These are phyloP conservation scores for Brassica rapa DNA, from an alignment of 345 rosid species.

Conservation along the genomic window DNA sequence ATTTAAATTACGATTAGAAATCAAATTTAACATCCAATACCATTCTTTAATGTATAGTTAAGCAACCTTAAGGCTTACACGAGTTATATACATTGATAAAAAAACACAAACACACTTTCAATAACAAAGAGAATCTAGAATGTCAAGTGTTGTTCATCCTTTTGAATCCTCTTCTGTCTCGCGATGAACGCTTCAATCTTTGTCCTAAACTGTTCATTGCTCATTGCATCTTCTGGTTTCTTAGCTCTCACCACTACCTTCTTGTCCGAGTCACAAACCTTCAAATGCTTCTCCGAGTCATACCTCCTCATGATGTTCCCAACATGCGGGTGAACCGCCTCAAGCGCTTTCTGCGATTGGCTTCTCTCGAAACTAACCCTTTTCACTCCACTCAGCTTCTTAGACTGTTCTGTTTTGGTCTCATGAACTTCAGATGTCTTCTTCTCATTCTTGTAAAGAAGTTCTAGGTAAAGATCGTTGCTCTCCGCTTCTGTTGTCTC, in stretches of 20 bases:
- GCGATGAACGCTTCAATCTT: constrained; percentile 78
- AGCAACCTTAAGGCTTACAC: background rate
- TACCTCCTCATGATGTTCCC: constrained; percentile 46
- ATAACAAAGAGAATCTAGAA: constrained; percentile 27
- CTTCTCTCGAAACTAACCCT: constrained; percentile 49
- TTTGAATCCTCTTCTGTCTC: constrained; percentile 68
- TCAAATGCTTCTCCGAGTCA: constrained; percentile 47
- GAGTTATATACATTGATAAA: constrained; percentile 9
- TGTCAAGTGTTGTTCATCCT: constrained; percentile 56
- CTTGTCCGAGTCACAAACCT: constrained; percentile 34
- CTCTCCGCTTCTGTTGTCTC: constrained; percentile 40
- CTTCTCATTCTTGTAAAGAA: constrained; percentile 49
- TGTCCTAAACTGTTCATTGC: constrained; percentile 68
- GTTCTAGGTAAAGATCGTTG: constrained; percentile 50
- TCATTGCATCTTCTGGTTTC: constrained; percentile 60
- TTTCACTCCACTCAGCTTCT: constrained; percentile 17
- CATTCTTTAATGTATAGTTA: background rate
- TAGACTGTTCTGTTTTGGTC: constrained; percentile 17
- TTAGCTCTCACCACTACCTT: constrained; percentile 34
- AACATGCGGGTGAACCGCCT: constrained; percentile 26
- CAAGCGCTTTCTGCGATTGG: constrained; percentile 55
- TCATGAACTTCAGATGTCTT: constrained; percentile 28
- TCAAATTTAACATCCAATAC: background rate
- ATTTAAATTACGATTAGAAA: background rate
- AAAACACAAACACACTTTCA: background rate